Conservation (phyloP, 2,329 filamentous ascomycete genomes). For the Neofusicoccum laricinum region DNA sequence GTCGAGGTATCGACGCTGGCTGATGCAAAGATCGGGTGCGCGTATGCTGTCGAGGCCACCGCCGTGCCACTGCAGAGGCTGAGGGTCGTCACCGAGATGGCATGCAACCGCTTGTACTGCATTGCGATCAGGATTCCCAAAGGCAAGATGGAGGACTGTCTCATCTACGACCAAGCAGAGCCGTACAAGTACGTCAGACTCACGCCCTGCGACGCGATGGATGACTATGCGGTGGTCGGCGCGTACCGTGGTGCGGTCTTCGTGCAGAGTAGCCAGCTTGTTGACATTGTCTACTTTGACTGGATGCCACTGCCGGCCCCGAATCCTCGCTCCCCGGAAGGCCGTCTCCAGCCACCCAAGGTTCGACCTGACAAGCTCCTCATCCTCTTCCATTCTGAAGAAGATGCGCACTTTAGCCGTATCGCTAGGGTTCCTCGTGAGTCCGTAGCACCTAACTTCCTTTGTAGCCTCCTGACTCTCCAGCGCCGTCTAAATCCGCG, state of each 20-base stretch:
- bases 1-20: constrained; percentile 48
- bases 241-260: constrained; percentile 22
- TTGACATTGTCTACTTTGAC: background rate
- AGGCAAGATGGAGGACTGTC: constrained; percentile 51
- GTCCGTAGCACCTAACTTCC: background rate
- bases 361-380: background rate
- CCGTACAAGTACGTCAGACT: constrained; percentile 56
- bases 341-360: too few species aligned
- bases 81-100: constrained; percentile 52
- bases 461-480: background rate
- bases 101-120: constrained; percentile 55
- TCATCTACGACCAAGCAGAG: constrained; percentile 56
- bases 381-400: background rate
- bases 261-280: background rate
- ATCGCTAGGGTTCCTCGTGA: background rate
- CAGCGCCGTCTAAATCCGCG: background rate
- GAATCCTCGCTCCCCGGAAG: background rate
- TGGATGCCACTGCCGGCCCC: background rate
- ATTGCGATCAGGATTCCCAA: constrained; percentile 56
- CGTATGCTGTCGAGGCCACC: constrained; percentile 53
- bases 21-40: constrained; percentile 48
- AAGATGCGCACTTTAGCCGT: background rate
- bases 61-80: constrained; percentile 57
- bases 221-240: constrained; percentile 57
- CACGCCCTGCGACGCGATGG: constrained; percentile 51